Percentiles rank a stretch among this genome's conserved stretches.
Conservation (phyloP, 1,284 basidiomycete genomes). For the Fomes fomentarius region DNA sequence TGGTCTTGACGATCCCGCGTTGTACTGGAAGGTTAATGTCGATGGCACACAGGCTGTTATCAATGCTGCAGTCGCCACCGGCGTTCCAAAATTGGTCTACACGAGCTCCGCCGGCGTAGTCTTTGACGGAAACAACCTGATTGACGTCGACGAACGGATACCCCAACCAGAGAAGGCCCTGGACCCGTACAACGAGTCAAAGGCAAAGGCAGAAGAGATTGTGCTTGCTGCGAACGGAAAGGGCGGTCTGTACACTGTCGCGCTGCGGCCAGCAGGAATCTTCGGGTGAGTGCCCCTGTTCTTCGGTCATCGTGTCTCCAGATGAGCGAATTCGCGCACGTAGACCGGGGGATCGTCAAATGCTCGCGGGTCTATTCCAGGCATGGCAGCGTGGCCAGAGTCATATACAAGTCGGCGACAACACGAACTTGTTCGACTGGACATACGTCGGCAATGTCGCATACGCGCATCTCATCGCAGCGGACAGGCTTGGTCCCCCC, state of each 20-base stretch:
- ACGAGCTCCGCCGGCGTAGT: conserved; percentile 95
- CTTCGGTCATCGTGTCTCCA: background rate
- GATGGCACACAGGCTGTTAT: conserved; percentile 90
- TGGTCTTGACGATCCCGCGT: conserved; percentile 67
- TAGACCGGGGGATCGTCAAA: conserved; percentile 92
- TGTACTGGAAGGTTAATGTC: conserved; percentile 96
- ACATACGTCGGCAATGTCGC: conserved; percentile 98
- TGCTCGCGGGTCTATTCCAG: conserved; percentile 79
- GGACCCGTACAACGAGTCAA: conserved; percentile 97
- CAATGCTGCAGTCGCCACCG: conserved; percentile 72
- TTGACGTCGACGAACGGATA: conserved; percentile 90
- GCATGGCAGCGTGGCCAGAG: conserved; percentile 87
- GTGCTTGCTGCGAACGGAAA: conserved; percentile 88
- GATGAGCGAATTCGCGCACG: background rate
- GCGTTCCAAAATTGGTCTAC: conserved; percentile 89
- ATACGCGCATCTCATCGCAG: conserved; percentile 92
- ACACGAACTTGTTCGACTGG: conserved; percentile 96
- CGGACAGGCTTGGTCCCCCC: conserved; percentile 73
- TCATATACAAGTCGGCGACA: conserved; percentile 93
- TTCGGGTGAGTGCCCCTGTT: conserved; percentile 73
- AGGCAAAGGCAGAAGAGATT: conserved; percentile 87
- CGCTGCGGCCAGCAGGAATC: conserved; percentile 93
- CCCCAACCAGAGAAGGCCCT: conserved; percentile 76
- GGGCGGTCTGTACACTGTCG: conserved; percentile 84
- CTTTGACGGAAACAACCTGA: conserved; percentile 83